phyloP scores from a whole-genome alignment of 805 yeast genomes.

The Lipomyces mesembrius region DNA sequence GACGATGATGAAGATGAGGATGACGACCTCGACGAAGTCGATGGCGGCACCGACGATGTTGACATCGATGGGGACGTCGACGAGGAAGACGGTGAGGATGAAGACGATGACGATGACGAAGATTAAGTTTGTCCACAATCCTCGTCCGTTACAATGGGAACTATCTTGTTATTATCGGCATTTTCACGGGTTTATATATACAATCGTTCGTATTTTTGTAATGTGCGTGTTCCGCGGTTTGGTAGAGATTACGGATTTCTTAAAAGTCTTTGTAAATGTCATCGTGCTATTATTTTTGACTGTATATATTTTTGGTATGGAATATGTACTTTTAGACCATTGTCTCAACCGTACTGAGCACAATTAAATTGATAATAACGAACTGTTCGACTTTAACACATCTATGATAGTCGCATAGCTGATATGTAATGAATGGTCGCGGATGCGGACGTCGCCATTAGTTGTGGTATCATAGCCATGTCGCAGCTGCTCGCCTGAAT shows the following conservation, averaged over 20 bases:
- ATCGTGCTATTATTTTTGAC: background rate
- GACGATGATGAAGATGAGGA: constrained; percentile 47
- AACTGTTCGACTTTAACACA: background rate
- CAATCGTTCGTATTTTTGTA: background rate
- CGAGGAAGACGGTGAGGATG: constrained; percentile 37
- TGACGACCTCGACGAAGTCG: constrained; percentile 42
- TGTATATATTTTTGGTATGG: constrained; percentile 18
- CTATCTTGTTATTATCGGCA: constrained; percentile 1
- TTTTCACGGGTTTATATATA: constrained; percentile 3
- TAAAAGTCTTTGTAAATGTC: background rate
- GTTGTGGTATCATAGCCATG: too few species aligned
- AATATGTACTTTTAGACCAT: constrained; percentile 3
- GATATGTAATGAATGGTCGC: too few species aligned
- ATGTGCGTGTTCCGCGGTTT: constrained; percentile 1
- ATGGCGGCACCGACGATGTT: constrained; percentile 40
- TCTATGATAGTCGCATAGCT: background rate
- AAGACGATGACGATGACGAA: constrained; percentile 20
- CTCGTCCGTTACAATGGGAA: background rate
- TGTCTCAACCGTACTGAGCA: background rate
- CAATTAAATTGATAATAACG: background rate
- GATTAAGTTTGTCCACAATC: background rate
- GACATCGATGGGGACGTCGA: constrained; percentile 40
- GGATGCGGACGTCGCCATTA: too few species aligned
- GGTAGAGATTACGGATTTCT: background rate
- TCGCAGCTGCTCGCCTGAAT: too few species aligned